Base-by-base conservation (phyloP, 2,329 filamentous ascomycete genomes). In the Aspergillus sp. region DNA sequence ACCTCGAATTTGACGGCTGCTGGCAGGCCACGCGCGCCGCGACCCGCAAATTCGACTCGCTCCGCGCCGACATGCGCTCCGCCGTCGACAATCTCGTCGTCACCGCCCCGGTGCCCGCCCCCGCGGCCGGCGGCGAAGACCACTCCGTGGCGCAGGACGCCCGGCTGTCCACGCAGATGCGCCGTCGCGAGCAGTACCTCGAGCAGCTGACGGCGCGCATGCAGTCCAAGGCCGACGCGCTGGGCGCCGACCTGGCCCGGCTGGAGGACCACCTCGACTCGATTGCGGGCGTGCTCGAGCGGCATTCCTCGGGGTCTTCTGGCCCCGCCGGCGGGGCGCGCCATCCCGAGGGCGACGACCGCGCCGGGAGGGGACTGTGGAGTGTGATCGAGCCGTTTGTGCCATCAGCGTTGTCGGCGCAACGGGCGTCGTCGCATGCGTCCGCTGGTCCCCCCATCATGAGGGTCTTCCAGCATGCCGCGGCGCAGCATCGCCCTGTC, bases 1-100 rank as follows among this genome's bases (percentile, higher is more conserved):
- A 70, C 13, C 67, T 73, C 10, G 71, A 73, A 52, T 73, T 72
- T 50, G 59, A 65, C 45, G 69, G 71, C 45, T 66, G 67, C 53
- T 60, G 64, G 54, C 54, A 62, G 44, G 69, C 69, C 14, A 58
- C 68, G 3, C 62, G 67, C 44, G 56, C 66, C 9, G 69, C 70
- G 25, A 57, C 61, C 0, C 63, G 64, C 54, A 65, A 71, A 54
- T 67, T 72, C 46, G 68, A 70, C 45, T 68, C 67, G 13, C 59
- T 73, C 9, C 65, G 64, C 42, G 63, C 64, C 9, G 71, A 72
- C 51, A 59, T 73, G 3, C 69, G 61, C 49, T 71, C 71, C 4
- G 66, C 69, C 5, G 52, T 71, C 11, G 67, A 70, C 31, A 70
- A 63, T 49, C 60, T 71, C 1, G 53, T 70, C n/a, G 64, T 64